Percentiles rank a stretch among this genome's conserved stretches.
phyloP scores from a whole-genome alignment of 2,329 filamentous ascomycete species.

The Exophiala sp. region DNA sequence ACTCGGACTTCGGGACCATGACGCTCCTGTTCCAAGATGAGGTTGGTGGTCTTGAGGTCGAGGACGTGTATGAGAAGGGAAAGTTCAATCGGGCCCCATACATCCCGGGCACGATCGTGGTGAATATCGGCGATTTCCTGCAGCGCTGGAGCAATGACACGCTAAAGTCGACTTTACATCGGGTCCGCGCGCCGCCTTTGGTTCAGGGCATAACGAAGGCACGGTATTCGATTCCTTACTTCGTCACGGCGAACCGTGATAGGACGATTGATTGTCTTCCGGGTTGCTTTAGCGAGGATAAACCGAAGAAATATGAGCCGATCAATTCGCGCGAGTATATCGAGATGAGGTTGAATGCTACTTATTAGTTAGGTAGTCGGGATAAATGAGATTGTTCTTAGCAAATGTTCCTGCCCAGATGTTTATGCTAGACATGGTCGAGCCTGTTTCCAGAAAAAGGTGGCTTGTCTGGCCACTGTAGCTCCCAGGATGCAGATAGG shows the following conservation, averaged over 20 bases:
- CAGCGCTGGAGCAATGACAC: slow-evolving; percentile 51
- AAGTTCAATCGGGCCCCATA: slow-evolving; percentile 79
- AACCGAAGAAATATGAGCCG: slow-evolving; percentile 51
- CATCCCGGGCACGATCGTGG: slow-evolving; percentile 58
- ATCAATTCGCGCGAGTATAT: slow-evolving; percentile 40
- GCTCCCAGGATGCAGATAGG: too few relatives aligned
- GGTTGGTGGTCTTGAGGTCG: slow-evolving; percentile 47
- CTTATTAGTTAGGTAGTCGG: slow-evolving; percentile 10
- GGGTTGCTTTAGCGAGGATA: slow-evolving; percentile 41
- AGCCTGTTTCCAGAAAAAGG: too few relatives aligned
- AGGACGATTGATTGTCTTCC: slow-evolving; percentile 45
- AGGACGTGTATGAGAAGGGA: slow-evolving; percentile 67
- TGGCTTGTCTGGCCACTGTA: too few relatives aligned
- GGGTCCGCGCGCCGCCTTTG: slow-evolving; percentile 35
- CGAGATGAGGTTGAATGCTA: slow-evolving; percentile 30
- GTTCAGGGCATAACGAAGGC: slow-evolving; percentile 28
- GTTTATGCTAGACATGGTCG: too few relatives aligned
- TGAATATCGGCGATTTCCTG: slow-evolving; percentile 54
- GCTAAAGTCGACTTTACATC: slow-evolving; percentile 51
- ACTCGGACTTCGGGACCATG: slow-evolving; percentile 46
- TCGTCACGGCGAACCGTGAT: slow-evolving; percentile 31
- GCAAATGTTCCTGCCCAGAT: too few relatives aligned
- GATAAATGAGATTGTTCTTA: not conserved
- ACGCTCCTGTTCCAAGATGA: slow-evolving; percentile 49
- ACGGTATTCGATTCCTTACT: slow-evolving; percentile 34